phyloP scores from a whole-genome alignment of 306 rosid species.

The Cicer chorassanicum region DNA sequence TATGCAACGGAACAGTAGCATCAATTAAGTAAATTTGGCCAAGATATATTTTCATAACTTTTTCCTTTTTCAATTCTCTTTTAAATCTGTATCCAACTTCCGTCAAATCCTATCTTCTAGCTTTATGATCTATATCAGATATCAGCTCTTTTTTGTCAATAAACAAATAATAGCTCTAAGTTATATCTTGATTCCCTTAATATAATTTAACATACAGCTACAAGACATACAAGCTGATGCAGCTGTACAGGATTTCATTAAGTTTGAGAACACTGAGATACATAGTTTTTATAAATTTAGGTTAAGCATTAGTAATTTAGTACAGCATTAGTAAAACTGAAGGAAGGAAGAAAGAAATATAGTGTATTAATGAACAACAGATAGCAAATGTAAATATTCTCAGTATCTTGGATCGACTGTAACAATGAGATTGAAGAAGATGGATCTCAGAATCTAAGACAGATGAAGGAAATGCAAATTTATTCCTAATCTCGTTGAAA shows the following conservation, averaged over 20 bases:
- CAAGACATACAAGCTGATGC: slow-evolving; percentile 29
- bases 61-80: slow-evolving; percentile 23
- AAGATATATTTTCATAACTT: slow-evolving; percentile 23
- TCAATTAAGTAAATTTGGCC: slow-evolving; percentile 26
- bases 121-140: slow-evolving; percentile 27
- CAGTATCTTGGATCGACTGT: slow-evolving; percentile 11
- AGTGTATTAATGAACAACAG: slow-evolving; percentile 14
- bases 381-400: slow-evolving; percentile 17
- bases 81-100: slow-evolving; percentile 2
- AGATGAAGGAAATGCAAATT: slow-evolving; percentile 28
- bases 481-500: background rate
- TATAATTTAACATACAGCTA: slow-evolving; percentile 15
- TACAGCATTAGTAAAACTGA: slow-evolving; percentile 1
- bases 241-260: slow-evolving; percentile 17
- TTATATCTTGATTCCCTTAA: slow-evolving; percentile 37
- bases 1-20: slow-evolving; percentile 17
- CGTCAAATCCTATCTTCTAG: background rate
- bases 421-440: slow-evolving; percentile 15
- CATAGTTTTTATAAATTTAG: background rate
- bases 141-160: slow-evolving; percentile 18
- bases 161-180: background rate
- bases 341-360: slow-evolving; percentile 11
- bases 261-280: slow-evolving; percentile 24
- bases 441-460: slow-evolving; percentile 19
- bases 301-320: slow-evolving; percentile 7